Conservation (phyloP, 2,329 filamentous ascomycete species). For the Aphanocladium album region DNA sequence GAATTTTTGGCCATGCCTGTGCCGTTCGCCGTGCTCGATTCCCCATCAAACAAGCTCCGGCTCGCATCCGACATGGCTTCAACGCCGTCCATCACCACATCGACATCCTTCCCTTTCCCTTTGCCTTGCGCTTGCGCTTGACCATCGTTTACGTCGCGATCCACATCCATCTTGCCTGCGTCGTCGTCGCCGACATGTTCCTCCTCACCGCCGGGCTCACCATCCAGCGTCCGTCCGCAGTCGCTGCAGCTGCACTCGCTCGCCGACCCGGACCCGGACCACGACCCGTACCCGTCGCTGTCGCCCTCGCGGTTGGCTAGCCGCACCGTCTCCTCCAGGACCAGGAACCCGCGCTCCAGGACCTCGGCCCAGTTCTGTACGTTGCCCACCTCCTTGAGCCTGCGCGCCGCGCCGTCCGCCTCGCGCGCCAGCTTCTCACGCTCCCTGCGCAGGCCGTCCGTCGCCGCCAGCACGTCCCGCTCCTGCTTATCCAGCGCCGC, state of each 20-base stretch:
- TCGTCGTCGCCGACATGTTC: conserved; percentile 6
- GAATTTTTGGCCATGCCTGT: conserved; percentile 31
- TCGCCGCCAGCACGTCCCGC: conserved; percentile 56
- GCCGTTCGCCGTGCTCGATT: conserved; percentile 27
- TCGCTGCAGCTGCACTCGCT: conserved; percentile 34
- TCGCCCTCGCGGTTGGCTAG: conserved; percentile 37
- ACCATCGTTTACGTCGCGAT: conserved; percentile 9
- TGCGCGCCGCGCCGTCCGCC: conserved; percentile 56
- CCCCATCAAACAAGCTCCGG: conserved; percentile 32
- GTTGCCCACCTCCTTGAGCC: conserved; percentile 73
- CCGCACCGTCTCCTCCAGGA: conserved; percentile 60
- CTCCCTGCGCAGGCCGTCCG: conserved; percentile 56
- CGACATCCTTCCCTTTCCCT: conserved; percentile 9
- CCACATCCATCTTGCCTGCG: conserved; percentile 14
- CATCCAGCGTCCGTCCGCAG: conserved; percentile 24
- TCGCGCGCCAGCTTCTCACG: conserved; percentile 61
- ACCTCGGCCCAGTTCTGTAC: conserved; percentile 87
- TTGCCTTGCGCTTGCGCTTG: conserved; percentile 15
- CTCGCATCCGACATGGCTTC: conserved; percentile 31
- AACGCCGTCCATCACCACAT: background rate
- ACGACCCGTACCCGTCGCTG: conserved; percentile 4
- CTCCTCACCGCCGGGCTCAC: conserved; percentile 16
- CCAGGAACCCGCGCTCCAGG: conserved; percentile 62
- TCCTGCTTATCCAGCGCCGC: conserved; percentile 63
- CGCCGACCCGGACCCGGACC: conserved; percentile 18